Evolutionary conservation across 2,329 filamentous ascomycete species (phyloP).

Genomic region (Hypoxylon sp.): DNA sequence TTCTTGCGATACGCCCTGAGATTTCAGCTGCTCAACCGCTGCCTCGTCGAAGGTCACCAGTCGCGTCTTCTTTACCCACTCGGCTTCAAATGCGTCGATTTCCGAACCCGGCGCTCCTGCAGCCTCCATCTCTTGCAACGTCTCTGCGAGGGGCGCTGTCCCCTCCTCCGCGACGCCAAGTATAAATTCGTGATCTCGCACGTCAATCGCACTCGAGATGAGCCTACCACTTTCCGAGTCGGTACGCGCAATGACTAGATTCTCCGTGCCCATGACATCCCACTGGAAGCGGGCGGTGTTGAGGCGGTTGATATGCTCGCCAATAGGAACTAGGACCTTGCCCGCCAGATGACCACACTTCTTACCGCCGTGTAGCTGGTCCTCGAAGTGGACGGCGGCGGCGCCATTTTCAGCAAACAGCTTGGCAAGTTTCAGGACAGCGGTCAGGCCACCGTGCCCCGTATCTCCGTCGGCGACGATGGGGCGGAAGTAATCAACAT

Average conservation of each 20-base stretch:
- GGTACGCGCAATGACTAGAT: constrained; percentile 92
- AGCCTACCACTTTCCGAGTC: constrained; percentile 95
- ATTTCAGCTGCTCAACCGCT: constrained; percentile 79
- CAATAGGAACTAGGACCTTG: constrained; percentile 93
- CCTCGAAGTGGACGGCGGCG: constrained; percentile 96
- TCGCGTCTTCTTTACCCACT: constrained; percentile 89
- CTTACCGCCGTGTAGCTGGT: constrained; percentile 97
- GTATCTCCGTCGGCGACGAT: constrained; percentile 98
- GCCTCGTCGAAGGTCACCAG: constrained; percentile 95
- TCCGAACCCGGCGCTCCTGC: constrained; percentile 82
- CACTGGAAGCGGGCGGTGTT: constrained; percentile 95
- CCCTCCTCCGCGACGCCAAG: constrained; percentile 83
- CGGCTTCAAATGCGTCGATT: constrained; percentile 87
- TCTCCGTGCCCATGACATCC: constrained; percentile 98
- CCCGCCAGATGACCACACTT: constrained; percentile 98
- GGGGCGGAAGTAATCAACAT: constrained; percentile 91
- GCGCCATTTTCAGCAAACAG: constrained; percentile 98
- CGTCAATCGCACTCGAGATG: constrained; percentile 90
- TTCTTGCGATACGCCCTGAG: constrained; percentile 74
- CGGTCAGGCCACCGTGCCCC: constrained; percentile 91
- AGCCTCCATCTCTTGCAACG: constrained; percentile 89
- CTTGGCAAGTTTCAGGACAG: constrained; percentile 96
- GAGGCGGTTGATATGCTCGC: constrained; percentile 96
- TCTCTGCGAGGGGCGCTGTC: constrained; percentile 87
- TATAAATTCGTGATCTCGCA: constrained; percentile 97